phyloP scores from a whole-genome alignment of 371 early-diverging fungal species.

The Enterospora canceri region DNA sequence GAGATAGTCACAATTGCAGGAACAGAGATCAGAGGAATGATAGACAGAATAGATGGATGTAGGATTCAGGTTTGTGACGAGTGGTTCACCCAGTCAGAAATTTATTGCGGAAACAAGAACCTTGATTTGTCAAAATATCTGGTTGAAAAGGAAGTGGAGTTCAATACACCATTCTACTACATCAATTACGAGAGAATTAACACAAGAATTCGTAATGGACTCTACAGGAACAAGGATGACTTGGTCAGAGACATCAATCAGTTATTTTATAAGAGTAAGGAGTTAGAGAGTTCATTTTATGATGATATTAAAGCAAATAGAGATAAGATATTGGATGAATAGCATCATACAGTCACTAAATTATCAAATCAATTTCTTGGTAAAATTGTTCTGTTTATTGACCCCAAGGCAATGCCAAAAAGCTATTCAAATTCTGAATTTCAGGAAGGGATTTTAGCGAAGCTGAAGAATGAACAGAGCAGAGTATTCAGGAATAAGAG shows the following conservation, averaged over 20 bases:
- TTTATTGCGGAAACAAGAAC: neutral
- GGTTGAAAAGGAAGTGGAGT: neutral
- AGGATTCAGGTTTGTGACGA: neutral
- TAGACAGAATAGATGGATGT: neutral
- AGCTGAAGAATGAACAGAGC: neutral
- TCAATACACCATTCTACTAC: neutral
- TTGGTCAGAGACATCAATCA: neutral
- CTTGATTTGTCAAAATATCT: neutral
- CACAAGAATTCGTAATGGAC: neutral
- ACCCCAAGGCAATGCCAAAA: too few relatives aligned
- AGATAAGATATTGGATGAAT: neutral
- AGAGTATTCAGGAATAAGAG: neutral
- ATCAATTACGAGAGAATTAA: conserved; percentile 10
- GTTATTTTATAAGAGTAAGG: neutral
- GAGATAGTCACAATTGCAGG: neutral
- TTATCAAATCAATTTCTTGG: too few relatives aligned
- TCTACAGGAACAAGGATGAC: neutral
- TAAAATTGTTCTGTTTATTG: too few relatives aligned
- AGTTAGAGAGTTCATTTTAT: neutral
- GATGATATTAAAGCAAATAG: neutral
- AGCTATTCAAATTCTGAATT: neutral
- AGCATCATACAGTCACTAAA: too few relatives aligned
- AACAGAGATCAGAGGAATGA: neutral
- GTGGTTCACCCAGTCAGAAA: neutral
- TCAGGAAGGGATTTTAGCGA: neutral